Conservation (phyloP, 257 asterid species). For the Fraxinus anomala region DNA sequence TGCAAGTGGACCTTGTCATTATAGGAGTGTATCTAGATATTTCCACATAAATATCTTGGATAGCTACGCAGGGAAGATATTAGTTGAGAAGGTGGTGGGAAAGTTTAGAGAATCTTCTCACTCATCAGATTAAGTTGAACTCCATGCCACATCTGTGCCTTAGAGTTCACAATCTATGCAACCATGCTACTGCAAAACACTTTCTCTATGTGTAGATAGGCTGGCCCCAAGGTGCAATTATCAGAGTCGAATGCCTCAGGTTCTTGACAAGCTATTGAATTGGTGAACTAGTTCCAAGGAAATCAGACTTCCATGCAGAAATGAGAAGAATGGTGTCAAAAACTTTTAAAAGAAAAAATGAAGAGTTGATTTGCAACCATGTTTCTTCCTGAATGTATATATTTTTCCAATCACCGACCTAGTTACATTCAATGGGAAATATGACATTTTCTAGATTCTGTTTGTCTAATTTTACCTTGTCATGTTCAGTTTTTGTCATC, state of each 20-base stretch:
- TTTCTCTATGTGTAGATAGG: neutral
- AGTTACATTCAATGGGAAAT: slow-evolving; percentile 1
- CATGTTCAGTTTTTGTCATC: neutral
- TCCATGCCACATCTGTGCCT: neutral
- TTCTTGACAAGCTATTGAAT: neutral
- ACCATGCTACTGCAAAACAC: neutral
- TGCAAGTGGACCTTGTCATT: neutral
- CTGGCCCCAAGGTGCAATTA: too few relatives aligned
- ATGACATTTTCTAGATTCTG: slow-evolving; percentile 12
- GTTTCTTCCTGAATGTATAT: slow-evolving; percentile 5
- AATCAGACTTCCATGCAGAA: neutral
- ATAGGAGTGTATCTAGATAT: neutral
- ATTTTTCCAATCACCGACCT: slow-evolving; percentile 12
- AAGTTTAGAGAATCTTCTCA: neutral
- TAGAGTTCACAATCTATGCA: neutral
- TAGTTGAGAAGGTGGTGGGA: neutral
- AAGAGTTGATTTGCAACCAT: neutral
- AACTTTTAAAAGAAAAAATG: neutral
- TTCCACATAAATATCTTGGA: neutral
- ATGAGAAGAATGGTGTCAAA: neutral
- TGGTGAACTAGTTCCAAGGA: neutral
- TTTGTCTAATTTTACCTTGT: neutral
- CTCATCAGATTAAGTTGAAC: neutral
- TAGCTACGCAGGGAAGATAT: neutral
- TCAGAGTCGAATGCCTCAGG: too few relatives aligned